phyloP scores from a whole-genome alignment of 2,329 filamentous ascomycete genomes.

The Talaromyces rugulosus region DNA sequence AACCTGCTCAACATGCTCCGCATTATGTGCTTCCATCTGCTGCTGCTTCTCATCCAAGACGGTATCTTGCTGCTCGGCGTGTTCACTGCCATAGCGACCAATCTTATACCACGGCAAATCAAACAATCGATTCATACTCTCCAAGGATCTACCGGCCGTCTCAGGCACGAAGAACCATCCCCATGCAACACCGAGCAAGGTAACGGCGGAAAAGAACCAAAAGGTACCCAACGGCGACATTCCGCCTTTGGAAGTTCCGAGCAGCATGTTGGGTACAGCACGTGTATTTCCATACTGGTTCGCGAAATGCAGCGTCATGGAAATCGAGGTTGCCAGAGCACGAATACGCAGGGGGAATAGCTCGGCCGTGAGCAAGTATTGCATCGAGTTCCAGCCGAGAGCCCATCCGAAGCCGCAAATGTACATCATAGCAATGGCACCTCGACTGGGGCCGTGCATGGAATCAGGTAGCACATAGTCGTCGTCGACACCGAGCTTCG shows the following conservation, averaged over 20 bases:
- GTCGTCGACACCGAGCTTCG: slow-evolving; percentile 47
- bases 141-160: slow-evolving; percentile 55
- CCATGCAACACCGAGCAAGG: slow-evolving; percentile 64
- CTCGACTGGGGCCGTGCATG: slow-evolving; percentile 52
- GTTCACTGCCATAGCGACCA: slow-evolving; percentile 42
- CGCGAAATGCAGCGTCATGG: slow-evolving; percentile 75
- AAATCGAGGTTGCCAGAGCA: slow-evolving; percentile 64
- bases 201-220: slow-evolving; percentile 69
- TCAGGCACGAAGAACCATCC: slow-evolving; percentile 71
- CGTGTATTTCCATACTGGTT: slow-evolving; percentile 76
- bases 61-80: slow-evolving; percentile 1
- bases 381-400: slow-evolving; percentile 70
- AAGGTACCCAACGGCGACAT: slow-evolving; percentile 64
- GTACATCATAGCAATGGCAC: slow-evolving; percentile 70
- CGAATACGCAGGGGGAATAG: slow-evolving; percentile 72
- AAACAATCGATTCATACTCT: slow-evolving; percentile 68
- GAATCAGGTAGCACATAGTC: not conserved
- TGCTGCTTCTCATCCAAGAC: not conserved
- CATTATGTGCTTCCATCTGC: not conserved
- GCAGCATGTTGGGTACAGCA: slow-evolving; percentile 70
- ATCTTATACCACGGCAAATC: slow-evolving; percentile 71
- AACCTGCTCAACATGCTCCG: not conserved
- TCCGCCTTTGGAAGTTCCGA: slow-evolving; percentile 41
- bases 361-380: slow-evolving; percentile 74
- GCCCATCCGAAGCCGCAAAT: slow-evolving; percentile 53